phyloP scores from a whole-genome alignment of 164 flowering plant genomes.

The Sedum album region DNA sequence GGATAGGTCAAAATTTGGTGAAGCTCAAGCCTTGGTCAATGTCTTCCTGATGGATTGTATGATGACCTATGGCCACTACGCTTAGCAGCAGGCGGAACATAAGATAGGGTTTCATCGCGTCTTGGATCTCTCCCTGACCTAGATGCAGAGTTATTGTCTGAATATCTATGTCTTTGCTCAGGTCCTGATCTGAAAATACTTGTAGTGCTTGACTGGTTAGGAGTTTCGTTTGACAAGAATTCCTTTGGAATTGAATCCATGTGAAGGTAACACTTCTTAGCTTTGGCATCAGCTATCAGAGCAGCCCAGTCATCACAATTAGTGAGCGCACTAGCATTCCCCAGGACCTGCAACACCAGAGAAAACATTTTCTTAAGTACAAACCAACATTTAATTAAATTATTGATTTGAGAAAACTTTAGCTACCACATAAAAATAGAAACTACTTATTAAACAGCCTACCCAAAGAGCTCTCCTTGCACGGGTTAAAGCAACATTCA shows the following conservation, averaged over 20 bases:
- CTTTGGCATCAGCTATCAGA: slow-evolving; percentile 75
- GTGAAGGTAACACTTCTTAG: slow-evolving; percentile 59
- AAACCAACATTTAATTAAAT: no score
- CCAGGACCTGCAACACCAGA: slow-evolving; percentile 68
- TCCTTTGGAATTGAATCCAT: slow-evolving; percentile 87
- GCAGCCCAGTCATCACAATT: slow-evolving; percentile 93
- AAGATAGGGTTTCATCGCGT: background rate
- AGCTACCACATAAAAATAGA: no score
- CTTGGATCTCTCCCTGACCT: slow-evolving; percentile 45
- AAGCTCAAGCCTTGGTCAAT: background rate
- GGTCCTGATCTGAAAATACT: slow-evolving; percentile 53
- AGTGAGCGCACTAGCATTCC: slow-evolving; percentile 74
- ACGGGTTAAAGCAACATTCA: slow-evolving; percentile 99
- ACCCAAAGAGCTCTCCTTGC: slow-evolving; percentile 98
- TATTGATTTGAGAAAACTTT: no score
- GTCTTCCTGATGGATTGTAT: background rate
- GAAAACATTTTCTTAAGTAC: background rate
- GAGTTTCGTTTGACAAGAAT: slow-evolving; percentile 39
- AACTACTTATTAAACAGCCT: no score
- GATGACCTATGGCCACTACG: background rate
- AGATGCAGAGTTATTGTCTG: slow-evolving; percentile 48
- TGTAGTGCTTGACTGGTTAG: slow-evolving; percentile 29
- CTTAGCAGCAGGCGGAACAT: background rate
- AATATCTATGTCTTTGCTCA: slow-evolving; percentile 47
- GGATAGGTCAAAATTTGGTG: background rate